phyloP scores from a whole-genome alignment of 805 yeast species.

The Aciculoconidium aculeatum region DNA sequence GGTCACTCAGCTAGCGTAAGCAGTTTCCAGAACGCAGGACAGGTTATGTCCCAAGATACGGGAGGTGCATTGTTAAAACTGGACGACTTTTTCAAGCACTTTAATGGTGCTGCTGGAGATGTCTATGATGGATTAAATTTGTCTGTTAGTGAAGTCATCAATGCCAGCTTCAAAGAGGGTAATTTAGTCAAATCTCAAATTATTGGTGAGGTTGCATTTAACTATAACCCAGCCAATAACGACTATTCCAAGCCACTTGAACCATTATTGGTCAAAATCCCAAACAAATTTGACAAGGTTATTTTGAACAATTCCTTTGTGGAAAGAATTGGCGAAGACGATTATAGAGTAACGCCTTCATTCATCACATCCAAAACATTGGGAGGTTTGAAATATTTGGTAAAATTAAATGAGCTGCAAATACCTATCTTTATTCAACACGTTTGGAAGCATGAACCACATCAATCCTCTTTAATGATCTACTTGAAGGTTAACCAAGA shows the following conservation, averaged over 20 bases:
- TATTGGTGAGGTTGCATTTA: conserved; percentile 83
- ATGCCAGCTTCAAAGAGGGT: conserved; percentile 71
- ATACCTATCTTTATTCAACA: conserved; percentile 74
- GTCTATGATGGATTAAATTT: conserved; percentile 60
- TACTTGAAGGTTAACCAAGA: conserved; percentile 55
- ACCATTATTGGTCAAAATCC: conserved; percentile 34
- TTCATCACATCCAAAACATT: conserved; percentile 58
- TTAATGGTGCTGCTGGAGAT: conserved; percentile 8
- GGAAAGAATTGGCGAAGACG: conserved; percentile 20
- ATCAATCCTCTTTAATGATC: conserved; percentile 80
- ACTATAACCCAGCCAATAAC: conserved; percentile 43
- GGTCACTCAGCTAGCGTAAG: background rate
- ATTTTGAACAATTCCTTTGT: conserved; percentile 37
- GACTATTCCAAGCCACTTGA: no score
- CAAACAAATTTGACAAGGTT: conserved; percentile 45
- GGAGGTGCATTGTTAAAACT: conserved; percentile 42
- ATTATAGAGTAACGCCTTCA: conserved; percentile 41
- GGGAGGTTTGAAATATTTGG: conserved; percentile 76
- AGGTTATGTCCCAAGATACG: conserved; percentile 31
- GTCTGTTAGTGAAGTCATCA: conserved; percentile 79
- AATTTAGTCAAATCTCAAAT: conserved; percentile 51
- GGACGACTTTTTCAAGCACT: conserved; percentile 42
- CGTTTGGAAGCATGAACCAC: conserved; percentile 83
- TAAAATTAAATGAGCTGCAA: conserved; percentile 34
- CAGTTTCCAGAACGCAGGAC: background rate